These are phyloP conservation scores for Yamadazyma oceani DNA, from an alignment of 1,139 yeast species.

Conservation along the genomic window DNA sequence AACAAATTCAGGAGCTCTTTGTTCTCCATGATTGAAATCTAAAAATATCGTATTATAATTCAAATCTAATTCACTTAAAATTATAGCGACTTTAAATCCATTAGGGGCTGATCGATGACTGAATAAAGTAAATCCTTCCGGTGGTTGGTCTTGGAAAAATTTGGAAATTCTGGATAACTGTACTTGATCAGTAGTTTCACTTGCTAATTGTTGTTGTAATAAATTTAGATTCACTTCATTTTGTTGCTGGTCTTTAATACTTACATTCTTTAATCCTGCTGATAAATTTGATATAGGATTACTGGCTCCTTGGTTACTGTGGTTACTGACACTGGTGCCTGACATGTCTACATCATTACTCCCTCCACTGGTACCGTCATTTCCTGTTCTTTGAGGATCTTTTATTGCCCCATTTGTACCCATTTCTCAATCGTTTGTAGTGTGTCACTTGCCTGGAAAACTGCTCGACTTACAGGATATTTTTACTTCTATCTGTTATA, in stretches of 20 bases:
- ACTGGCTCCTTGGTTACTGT: not conserved
- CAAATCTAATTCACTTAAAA: slow-evolving; percentile 78
- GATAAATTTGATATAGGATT: slow-evolving; percentile 44
- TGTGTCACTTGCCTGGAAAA: no score
- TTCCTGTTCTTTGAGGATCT: not conserved
- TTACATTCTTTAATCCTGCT: slow-evolving; percentile 51
- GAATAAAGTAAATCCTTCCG: slow-evolving; percentile 82
- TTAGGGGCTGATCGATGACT: slow-evolving; percentile 94
- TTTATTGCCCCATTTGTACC: not conserved
- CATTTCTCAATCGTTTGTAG: no score
- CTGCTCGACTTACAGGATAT: no score
- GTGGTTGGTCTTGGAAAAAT: slow-evolving; percentile 76
- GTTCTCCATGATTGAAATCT: slow-evolving; percentile 88
- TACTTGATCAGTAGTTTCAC: slow-evolving; percentile 32
- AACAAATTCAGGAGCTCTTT: slow-evolving; percentile 89
- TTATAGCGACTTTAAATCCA: slow-evolving; percentile 94
- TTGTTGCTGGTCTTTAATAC: slow-evolving; percentile 42
- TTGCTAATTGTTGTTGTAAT: slow-evolving; percentile 44
- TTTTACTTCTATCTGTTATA: no score
- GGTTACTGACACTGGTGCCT: no score
- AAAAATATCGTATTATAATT: slow-evolving; percentile 80
- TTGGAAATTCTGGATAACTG: slow-evolving; percentile 62
- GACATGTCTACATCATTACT: slow-evolving; percentile 1
- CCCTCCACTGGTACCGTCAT: not conserved
- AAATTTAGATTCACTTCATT: slow-evolving; percentile 41